These are phyloP conservation scores for Claviceps pusilla DNA, from an alignment of 2,329 filamentous ascomycete species.

Conservation along the genomic window DNA sequence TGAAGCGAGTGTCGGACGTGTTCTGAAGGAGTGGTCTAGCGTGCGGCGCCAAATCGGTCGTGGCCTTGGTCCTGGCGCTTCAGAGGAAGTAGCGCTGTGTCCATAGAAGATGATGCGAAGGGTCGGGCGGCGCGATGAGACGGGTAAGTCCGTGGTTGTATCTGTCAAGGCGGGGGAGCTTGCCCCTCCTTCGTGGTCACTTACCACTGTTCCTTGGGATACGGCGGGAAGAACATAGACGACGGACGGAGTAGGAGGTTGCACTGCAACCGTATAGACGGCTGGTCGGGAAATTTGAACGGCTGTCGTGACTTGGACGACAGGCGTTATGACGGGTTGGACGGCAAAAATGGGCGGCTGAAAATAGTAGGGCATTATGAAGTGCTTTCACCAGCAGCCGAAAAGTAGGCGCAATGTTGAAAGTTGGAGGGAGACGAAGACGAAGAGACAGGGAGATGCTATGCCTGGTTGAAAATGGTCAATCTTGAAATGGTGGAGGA, in stretches of 20 bases:
- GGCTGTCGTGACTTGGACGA: neutral
- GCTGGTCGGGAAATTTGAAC: neutral
- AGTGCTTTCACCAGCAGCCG: too few species aligned
- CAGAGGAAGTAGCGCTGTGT: neutral
- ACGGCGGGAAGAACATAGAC: too few species aligned
- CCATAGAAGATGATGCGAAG: conserved; percentile 5
- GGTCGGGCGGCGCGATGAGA: neutral
- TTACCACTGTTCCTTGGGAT: too few species aligned
- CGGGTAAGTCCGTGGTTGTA: neutral
- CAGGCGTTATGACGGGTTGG: neutral
- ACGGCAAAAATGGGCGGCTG: conserved; percentile 13
- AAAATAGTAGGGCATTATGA: conserved; percentile 13
- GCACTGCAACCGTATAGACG: neutral
- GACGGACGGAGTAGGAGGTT: neutral
- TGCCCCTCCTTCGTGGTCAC: too few species aligned
- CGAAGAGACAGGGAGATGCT: neutral
- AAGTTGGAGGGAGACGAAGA: neutral
- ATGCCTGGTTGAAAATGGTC: neutral
- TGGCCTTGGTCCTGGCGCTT: neutral
- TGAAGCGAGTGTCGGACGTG: neutral
- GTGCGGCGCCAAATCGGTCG: neutral
- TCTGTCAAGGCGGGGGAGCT: neutral
- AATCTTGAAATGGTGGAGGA: neutral
- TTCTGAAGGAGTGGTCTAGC: neutral
- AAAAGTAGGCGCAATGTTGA: too few species aligned